phyloP scores from a whole-genome alignment of 2,329 filamentous ascomycete species.

The Aspergillus pseudoglaucus region DNA sequence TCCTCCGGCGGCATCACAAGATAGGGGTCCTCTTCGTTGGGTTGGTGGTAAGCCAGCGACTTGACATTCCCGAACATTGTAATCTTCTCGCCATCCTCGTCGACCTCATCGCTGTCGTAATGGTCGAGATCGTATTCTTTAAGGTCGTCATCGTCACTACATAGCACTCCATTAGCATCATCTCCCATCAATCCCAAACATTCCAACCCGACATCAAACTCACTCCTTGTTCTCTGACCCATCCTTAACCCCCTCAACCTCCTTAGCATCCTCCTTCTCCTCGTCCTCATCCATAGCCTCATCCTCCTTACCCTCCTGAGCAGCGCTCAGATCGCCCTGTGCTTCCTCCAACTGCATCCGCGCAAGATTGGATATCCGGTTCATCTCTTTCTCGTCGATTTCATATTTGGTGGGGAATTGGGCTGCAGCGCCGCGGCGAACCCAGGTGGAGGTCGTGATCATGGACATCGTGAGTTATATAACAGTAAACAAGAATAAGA shows the following conservation, averaged over 20 bases:
- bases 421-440: conserved; percentile 68
- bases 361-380: conserved; percentile 66
- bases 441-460: conserved; percentile 72
- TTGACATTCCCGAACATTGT: conserved; percentile 95
- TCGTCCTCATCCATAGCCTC: conserved; percentile 25
- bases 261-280: conserved; percentile 30
- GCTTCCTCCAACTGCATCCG: conserved; percentile 85
- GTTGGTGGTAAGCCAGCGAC: conserved; percentile 86
- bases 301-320: conserved; percentile 44
- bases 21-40: conserved; percentile 92
- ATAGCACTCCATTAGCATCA: not conserved
- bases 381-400: conserved; percentile 68
- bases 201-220: not conserved
- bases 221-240: conserved; percentile 13
- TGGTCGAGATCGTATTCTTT: conserved; percentile 95
- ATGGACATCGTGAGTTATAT: conserved; percentile 46
- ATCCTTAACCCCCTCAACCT: conserved; percentile 17
- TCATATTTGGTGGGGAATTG: conserved; percentile 69
- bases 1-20: conserved; percentile 77
- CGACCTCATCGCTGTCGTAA: conserved; percentile 78
- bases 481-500: not conserved
- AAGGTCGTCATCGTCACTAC: conserved; percentile 60
- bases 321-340: conserved; percentile 73
- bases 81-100: conserved; percentile 63
- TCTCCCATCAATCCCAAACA: not conserved